phyloP scores from a whole-genome alignment of 1,284 basidiomycete genomes.

The Puccinia polysora region DNA sequence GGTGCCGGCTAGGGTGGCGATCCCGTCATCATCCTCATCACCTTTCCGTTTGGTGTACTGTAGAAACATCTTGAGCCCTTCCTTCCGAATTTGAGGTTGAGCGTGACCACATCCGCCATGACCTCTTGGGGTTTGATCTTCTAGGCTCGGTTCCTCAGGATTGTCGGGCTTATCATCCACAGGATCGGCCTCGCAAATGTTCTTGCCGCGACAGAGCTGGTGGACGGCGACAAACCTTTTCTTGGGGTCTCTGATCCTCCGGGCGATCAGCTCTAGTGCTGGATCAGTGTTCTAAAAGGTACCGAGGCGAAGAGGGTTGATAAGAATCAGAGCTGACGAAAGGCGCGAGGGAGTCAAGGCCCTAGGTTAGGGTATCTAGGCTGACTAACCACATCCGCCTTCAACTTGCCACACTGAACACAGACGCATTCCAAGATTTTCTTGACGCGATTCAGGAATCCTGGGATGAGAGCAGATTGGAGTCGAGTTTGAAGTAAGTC shows the following conservation, averaged over 20 bases:
- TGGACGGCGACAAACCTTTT: conserved; percentile 80
- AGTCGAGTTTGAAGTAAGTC: conserved; percentile 47
- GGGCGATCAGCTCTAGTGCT: conserved; percentile 73
- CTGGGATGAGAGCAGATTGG: conserved; percentile 55
- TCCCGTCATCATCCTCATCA: conserved; percentile 68
- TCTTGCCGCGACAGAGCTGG: conserved; percentile 78
- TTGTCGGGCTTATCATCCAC: conserved; percentile 59
- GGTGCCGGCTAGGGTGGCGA: conserved; percentile 61
- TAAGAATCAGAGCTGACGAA: conserved; percentile 43
- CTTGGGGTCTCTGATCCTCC: conserved; percentile 79
- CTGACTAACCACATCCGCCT: conserved; percentile 87
- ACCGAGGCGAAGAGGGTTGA: conserved; percentile 44
- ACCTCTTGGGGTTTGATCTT: conserved; percentile 63
- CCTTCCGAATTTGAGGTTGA: conserved; percentile 87
- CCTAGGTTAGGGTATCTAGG: neutral
- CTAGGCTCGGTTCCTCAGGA: conserved; percentile 70
- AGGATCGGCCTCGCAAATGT: conserved; percentile 71
- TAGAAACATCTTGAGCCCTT: conserved; percentile 91
- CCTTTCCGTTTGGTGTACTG: conserved; percentile 90
- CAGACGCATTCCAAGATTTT: conserved; percentile 99
- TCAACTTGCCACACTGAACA: conserved; percentile 95
- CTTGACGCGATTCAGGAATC: conserved; percentile 98
- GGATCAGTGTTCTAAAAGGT: conserved; percentile 67
- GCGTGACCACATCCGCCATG: conserved; percentile 93
- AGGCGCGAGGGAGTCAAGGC: conserved; percentile 49